These are phyloP conservation scores for Arthrobotrys entomopaga DNA, from an alignment of 2,329 filamentous ascomycete genomes.

Conservation along the genomic window DNA sequence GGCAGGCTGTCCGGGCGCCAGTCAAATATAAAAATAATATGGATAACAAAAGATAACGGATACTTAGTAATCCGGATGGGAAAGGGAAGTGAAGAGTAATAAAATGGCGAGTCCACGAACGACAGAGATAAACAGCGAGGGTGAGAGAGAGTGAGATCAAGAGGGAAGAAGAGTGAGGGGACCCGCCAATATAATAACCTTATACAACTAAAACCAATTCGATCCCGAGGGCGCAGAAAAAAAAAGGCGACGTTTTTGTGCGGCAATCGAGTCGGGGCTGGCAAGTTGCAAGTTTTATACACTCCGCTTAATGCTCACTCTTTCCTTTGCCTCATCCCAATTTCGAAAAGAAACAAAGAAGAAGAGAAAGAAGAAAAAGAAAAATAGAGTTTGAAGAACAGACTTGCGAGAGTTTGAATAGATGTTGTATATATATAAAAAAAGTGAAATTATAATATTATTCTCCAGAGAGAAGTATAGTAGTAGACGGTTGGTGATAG, in stretches of 20 bases:
- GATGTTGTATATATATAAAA: too few relatives aligned
- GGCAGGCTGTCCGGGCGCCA: background rate
- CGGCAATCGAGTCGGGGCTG: slow-evolving; percentile 27
- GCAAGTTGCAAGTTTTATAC: background rate
- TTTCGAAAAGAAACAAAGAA: too few relatives aligned
- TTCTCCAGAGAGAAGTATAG: too few relatives aligned
- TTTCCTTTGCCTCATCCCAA: background rate
- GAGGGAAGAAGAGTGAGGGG: slow-evolving; percentile 19
- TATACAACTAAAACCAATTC: slow-evolving; percentile 9
- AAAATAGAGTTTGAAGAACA: too few relatives aligned
- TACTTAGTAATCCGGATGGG: background rate
- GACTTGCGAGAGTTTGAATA: too few relatives aligned
- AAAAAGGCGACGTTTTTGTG: slow-evolving; percentile 53
- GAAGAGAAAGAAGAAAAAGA: too few relatives aligned
- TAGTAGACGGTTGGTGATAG: too few relatives aligned
- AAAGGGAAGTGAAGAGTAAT: slow-evolving; percentile 2
- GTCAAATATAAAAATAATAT: background rate
- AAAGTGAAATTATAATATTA: too few relatives aligned
- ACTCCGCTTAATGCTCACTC: background rate
- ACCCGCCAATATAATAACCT: slow-evolving; percentile 22
- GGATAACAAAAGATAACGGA: background rate
- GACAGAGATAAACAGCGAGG: too few relatives aligned
- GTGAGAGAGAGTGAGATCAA: slow-evolving; percentile 1
- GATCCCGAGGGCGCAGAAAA: slow-evolving; percentile 24
- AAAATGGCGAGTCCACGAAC: background rate